Evolutionary conservation across 768 basidiomycete species (phyloP), one percentile per base, ranked within the genome.

Genomic region (Pleurotus tuoliensis): DNA sequence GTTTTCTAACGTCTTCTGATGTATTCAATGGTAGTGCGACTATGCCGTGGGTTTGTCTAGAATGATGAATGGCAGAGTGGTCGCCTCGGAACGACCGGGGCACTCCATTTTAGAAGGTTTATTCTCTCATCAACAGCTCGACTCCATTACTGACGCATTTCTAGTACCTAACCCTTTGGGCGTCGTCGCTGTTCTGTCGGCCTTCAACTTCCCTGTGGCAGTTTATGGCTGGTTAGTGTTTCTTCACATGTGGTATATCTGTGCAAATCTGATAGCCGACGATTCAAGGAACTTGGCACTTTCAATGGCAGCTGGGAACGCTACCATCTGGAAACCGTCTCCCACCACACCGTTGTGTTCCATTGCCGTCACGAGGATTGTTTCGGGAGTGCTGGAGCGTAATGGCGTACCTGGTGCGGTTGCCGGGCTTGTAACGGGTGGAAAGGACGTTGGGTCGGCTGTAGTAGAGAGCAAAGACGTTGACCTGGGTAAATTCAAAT

Each of bases 181-280:
- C 15, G 78, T 83, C 41, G 80, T 82, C 39, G 85, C 77, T 27
- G 83, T 96, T 8, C 73, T 98, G 51, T 88, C 92, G 18, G 96
- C 96, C 0, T 98, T 97, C 78, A 98, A 98, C 70, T 98, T 98
- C 68, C 96, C 96, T 8, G 86, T 92, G 43, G 94, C 94, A 34
- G 92, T 95, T 44, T 93, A 92, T 69, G 92, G 92, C 61, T 94
- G 92, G 92, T 88, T 70, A 40, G 75, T 64, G 18, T 24, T 54
- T 48, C 56, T 48, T 20, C 1, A 25, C 27, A 56, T 56, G 45
- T 38, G 20, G 41, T 13, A 13, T 39, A 58, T 41, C 51, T 24
- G 6, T 55, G 43, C 56, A 56, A 43, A 13, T 20, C 48, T 50
- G 47, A 47, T 57, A 60, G 54, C 66, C 30, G 55, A 44, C 57